These are phyloP conservation scores for Chrysanthemum makinoi DNA, from an alignment of 129 eudicot species.

Conservation along the genomic window DNA sequence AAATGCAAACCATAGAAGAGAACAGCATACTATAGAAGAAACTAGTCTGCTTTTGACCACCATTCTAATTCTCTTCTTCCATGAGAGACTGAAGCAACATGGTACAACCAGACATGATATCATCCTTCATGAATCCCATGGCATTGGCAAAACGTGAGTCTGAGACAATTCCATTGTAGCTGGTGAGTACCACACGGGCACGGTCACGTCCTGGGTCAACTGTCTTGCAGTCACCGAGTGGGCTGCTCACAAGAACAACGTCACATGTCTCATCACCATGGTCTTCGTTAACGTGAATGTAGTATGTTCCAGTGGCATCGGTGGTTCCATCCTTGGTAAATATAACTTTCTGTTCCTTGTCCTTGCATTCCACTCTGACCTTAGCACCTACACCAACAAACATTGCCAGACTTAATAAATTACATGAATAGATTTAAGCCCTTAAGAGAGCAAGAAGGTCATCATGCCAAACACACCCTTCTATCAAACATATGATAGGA, in stretches of 20 bases:
- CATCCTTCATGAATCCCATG: constrained; percentile 58
- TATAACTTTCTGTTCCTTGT: constrained; percentile 40
- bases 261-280: constrained; percentile 51
- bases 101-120: constrained; percentile 49
- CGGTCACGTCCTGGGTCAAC: constrained; percentile 66
- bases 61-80: constrained; percentile 41
- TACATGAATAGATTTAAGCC: not conserved
- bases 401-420: not conserved
- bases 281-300: constrained; percentile 44
- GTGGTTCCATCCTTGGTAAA: constrained; percentile 44
- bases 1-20: constrained; percentile 1
- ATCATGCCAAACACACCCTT: too few species aligned
- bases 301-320: constrained; percentile 54
- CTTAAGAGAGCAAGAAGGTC: not conserved
- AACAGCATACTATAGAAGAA: constrained; percentile 14
- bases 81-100: constrained; percentile 43
- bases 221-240: constrained; percentile 34
- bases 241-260: constrained; percentile 69
- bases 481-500: too few species aligned
- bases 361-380: constrained; percentile 59
- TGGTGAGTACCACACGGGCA: constrained; percentile 53
- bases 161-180: constrained; percentile 55
- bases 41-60: constrained; percentile 17
- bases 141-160: constrained; percentile 50
- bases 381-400: constrained; percentile 42